Evolutionary conservation across 2,329 filamentous ascomycete genomes (phyloP).

Genomic region (Colletotrichum salicis): DNA sequence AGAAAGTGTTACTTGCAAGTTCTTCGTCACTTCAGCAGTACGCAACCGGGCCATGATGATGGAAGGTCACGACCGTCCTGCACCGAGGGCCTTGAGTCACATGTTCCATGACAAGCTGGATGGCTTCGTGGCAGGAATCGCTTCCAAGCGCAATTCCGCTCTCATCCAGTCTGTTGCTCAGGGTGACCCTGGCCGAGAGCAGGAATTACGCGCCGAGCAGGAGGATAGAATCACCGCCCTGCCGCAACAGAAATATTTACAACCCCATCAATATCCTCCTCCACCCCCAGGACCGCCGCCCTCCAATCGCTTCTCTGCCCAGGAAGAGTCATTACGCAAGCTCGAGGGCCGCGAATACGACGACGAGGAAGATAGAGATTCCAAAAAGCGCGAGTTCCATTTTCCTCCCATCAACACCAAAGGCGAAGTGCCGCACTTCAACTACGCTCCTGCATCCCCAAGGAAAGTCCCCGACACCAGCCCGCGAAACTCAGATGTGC

Average conservation of each 20-base stretch:
- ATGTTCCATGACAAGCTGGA: conserved; percentile 88
- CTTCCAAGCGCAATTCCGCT: conserved; percentile 86
- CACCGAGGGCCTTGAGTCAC: conserved; percentile 74
- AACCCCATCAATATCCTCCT: conserved; percentile 56
- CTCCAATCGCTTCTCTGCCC: conserved; percentile 44
- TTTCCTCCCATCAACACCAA: conserved; percentile 65
- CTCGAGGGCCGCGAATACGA: conserved; percentile 62
- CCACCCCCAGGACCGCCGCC: conserved; percentile 45
- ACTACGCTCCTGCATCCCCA: conserved; percentile 61
- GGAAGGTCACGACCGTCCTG: conserved; percentile 53
- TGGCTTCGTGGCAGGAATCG: conserved; percentile 86
- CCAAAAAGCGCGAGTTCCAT: conserved; percentile 61
- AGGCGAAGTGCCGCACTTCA: conserved; percentile 66
- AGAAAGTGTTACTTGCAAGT: conserved; percentile 90
- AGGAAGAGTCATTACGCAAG: conserved; percentile 60
- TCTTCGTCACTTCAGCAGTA: conserved; percentile 88
- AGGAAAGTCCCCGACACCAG: conserved; percentile 42
- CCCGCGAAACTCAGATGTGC: conserved; percentile 40
- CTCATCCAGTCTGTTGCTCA: conserved; percentile 84
- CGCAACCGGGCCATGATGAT: conserved; percentile 50
- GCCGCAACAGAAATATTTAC: conserved; percentile 74
- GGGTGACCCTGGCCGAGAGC: conserved; percentile 81
- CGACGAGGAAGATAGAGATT: conserved; percentile 50
- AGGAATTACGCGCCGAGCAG: conserved; percentile 81
- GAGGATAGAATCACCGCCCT: conserved; percentile 87